Evolutionary conservation across 495 filamentous ascomycete genomes (phyloP).

Genomic region (Jackrogersella multiformis): DNA sequence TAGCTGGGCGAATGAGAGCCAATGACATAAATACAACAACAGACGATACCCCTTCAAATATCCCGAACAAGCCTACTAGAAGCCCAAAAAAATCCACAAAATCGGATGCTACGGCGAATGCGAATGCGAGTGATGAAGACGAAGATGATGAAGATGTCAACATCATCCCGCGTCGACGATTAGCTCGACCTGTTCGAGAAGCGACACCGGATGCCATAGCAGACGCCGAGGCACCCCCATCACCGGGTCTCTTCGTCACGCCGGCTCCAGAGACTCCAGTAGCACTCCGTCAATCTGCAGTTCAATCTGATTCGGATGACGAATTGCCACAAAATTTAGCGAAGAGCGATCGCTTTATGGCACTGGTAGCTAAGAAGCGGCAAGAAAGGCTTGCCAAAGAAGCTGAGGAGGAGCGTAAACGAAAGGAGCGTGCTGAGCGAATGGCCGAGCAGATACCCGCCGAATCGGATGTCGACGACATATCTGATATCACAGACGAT

Average conservation of each 20-base stretch:
- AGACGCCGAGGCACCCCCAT: constrained; percentile 21
- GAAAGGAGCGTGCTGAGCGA: constrained; percentile 59
- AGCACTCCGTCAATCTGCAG: constrained; percentile 23
- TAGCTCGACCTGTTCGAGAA: constrained; percentile 47
- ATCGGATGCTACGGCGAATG: not conserved
- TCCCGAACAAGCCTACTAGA: no score
- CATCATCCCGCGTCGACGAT: constrained; percentile 42
- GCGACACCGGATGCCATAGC: constrained; percentile 45
- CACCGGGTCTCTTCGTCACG: constrained; percentile 55
- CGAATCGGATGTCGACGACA: constrained; percentile 53
- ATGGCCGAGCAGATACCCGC: constrained; percentile 44
- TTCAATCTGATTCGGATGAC: constrained; percentile 55
- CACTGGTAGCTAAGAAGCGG: constrained; percentile 75
- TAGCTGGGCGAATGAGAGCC: constrained; percentile 74
- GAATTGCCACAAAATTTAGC: constrained; percentile 55
- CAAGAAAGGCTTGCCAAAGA: constrained; percentile 73
- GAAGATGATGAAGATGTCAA: constrained; percentile 45
- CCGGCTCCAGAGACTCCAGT: constrained; percentile 43
- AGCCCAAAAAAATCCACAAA: constrained; percentile 19
- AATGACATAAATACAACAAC: constrained; percentile 30
- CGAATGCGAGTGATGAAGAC: constrained; percentile 25
- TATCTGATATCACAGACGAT: constrained; percentile 63
- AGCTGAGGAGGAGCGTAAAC: constrained; percentile 60
- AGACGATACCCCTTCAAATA: not conserved
- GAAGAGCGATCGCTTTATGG: constrained; percentile 68